These are phyloP conservation scores for Medicago truncatula DNA, from an alignment of 306 rosid species.

Conservation along the genomic window MtrunA17r5.0-ANR NC_053042.1:22259501-22260000, in stretches of 20 bases:
- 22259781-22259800: neutral
- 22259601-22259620: too few species aligned
- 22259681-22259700: too few species aligned
- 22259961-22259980: neutral
- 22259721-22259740: too few species aligned
- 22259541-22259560: neutral
- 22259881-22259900: neutral
- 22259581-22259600: neutral
- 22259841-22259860: neutral
- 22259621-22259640: too few species aligned
- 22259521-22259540: constrained; percentile 1
- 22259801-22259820: neutral
- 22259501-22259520: constrained; percentile 11
- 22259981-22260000: neutral
- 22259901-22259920: neutral
- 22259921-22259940: neutral
- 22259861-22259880: too few species aligned
- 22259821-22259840: neutral
- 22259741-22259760: too few species aligned
- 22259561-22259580: neutral
- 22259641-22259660: too few species aligned
- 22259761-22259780: neutral
- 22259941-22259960: neutral
- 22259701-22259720: too few species aligned
- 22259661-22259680: too few species aligned